Conservation (phyloP, 2,329 filamentous ascomycete genomes). For the Pyrenophora graminea region DNA sequence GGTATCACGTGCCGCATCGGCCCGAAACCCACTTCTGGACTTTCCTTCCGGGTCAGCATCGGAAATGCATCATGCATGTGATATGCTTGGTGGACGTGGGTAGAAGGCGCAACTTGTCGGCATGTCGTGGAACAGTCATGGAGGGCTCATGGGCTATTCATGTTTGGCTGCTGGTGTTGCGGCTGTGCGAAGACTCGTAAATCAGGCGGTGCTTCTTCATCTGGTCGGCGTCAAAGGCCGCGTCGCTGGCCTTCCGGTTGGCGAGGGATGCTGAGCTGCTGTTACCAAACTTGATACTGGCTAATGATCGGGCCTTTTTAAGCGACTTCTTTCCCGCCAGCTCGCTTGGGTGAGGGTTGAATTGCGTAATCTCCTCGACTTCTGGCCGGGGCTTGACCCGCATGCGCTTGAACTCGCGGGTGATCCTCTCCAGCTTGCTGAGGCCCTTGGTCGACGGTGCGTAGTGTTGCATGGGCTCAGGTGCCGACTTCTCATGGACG, state of each 20-base stretch:
- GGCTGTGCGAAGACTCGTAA: conserved; percentile 39
- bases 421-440: conserved; percentile 63
- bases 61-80: not conserved
- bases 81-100: conserved; percentile 20
- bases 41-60: not conserved
- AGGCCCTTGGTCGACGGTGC: conserved; percentile 35
- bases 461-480: conserved; percentile 23
- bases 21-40: conserved; percentile 6
- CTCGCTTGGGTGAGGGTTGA: conserved; percentile 29
- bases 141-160: conserved; percentile 5
- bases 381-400: conserved; percentile 57
- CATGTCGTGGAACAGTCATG: conserved; percentile 20
- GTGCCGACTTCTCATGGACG: conserved; percentile 31
- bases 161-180: conserved; percentile 7
- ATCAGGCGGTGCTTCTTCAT: conserved; percentile 44
- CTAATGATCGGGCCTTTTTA: conserved; percentile 45
- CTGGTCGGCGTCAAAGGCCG: conserved; percentile 41
- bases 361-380: conserved; percentile 53
- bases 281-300: conserved; percentile 37
- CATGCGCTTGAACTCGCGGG: conserved; percentile 63
- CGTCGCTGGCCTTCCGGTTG: conserved; percentile 43
- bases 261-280: conserved; percentile 37
- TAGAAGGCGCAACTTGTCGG: conserved; percentile 21
- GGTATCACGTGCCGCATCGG: conserved; percentile 6
- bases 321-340: conserved; percentile 39